phyloP scores from a whole-genome alignment of 2,329 filamentous ascomycete genomes.

The Zasmidium angulare region DNA sequence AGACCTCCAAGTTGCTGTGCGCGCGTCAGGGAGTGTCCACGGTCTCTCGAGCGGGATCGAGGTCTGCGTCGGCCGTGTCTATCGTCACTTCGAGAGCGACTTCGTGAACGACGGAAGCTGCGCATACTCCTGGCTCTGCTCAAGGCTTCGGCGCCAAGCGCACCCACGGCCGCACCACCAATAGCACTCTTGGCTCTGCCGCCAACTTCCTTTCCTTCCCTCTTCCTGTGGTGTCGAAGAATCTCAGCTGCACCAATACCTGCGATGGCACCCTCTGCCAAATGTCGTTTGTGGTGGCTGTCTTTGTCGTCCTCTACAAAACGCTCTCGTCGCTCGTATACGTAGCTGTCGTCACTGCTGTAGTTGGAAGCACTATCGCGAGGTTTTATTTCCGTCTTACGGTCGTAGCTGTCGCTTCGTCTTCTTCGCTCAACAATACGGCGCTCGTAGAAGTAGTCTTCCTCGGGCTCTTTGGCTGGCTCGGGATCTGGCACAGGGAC shows the following conservation, averaged over 20 bases:
- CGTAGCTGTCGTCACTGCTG: conserved; percentile 63
- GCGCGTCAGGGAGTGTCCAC: conserved; percentile 36
- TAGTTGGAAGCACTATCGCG: conserved; percentile 55
- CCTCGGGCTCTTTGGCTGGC: conserved; percentile 43
- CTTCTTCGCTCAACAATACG: conserved; percentile 53
- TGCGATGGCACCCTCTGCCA: conserved; percentile 62
- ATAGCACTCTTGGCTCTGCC: conserved; percentile 54
- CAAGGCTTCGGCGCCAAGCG: conserved; percentile 60
- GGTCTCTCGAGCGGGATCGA: conserved; percentile 12
- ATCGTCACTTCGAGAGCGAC: conserved; percentile 22
- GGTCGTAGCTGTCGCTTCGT: conserved; percentile 42
- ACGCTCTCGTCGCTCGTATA: conserved; percentile 55
- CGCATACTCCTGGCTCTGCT: conserved; percentile 47
- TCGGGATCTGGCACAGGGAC: conserved; percentile 32
- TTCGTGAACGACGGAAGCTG: conserved; percentile 26
- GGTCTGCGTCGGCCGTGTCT: conserved; percentile 19
- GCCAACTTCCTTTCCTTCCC: conserved; percentile 55
- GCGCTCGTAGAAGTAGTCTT: conserved; percentile 63
- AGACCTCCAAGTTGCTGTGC: conserved; percentile 57
- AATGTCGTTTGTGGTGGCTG: conserved; percentile 55
- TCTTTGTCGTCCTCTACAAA: conserved; percentile 38
- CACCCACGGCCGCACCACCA: conserved; percentile 62
- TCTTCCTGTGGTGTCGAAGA: conserved; percentile 57
- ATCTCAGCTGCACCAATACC: conserved; percentile 62
- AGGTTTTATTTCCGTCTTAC: conserved; percentile 49